These are phyloP conservation scores for Aureobasidium leucospermi DNA, from an alignment of 2,329 filamentous ascomycete species.

Conservation along the genomic window DNA sequence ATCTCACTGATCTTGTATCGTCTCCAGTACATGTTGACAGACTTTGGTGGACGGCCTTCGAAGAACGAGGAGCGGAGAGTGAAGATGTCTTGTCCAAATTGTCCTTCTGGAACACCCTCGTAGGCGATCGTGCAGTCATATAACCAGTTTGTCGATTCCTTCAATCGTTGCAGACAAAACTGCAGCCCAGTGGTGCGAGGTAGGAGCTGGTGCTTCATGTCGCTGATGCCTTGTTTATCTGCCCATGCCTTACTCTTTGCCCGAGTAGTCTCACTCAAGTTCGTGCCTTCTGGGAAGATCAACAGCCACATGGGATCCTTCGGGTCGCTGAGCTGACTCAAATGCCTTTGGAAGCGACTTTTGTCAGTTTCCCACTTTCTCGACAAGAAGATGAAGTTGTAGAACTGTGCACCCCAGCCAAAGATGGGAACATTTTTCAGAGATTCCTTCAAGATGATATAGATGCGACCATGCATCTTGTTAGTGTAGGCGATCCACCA, in stretches of 20 bases:
- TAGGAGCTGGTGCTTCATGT: conserved; percentile 62
- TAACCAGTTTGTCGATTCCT: conserved; percentile 64
- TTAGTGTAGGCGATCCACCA: conserved; percentile 81
- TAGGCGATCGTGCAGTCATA: conserved; percentile 92
- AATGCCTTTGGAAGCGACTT: conserved; percentile 61
- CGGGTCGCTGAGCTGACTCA: conserved; percentile 60
- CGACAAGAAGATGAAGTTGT: conserved; percentile 81
- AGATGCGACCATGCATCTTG: conserved; percentile 72
- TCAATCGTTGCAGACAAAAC: conserved; percentile 68
- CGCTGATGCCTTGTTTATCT: conserved; percentile 60
- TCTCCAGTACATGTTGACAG: conserved; percentile 90
- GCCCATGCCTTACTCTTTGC: conserved; percentile 67
- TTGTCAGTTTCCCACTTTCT: conserved; percentile 76
- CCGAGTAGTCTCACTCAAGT: conserved; percentile 64
- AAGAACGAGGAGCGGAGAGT: conserved; percentile 77
- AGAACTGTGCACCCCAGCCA: conserved; percentile 72
- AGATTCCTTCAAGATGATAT: conserved; percentile 85
- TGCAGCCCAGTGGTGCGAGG: conserved; percentile 71
- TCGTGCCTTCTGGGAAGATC: conserved; percentile 80
- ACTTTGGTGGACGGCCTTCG: conserved; percentile 76
- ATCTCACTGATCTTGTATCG: conserved; percentile 74
- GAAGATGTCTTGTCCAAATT: conserved; percentile 79
- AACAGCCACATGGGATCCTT: conserved; percentile 80
- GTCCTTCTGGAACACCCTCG: conserved; percentile 64
- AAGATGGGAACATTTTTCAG: conserved; percentile 72